phyloP scores from a whole-genome alignment of 306 rosid genomes.

The Bauhinia variegata region DNA sequence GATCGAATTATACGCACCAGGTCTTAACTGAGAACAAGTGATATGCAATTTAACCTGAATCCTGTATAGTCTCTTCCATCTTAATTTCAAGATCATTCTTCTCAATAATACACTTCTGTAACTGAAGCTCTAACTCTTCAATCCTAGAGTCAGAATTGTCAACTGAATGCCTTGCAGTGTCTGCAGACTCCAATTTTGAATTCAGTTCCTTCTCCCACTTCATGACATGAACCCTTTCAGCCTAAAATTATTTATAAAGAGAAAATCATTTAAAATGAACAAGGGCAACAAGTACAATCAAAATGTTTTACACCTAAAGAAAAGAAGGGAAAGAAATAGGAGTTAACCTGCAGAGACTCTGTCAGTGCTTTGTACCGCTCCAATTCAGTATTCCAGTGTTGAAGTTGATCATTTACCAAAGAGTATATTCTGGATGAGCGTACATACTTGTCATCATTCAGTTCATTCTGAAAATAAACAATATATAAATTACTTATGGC shows the following conservation, averaged over 20 bases:
- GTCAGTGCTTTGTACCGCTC: slow-evolving; percentile 62
- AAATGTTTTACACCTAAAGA: not conserved
- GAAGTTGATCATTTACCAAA: slow-evolving; percentile 85
- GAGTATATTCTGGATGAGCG: slow-evolving; percentile 68
- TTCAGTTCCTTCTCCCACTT: slow-evolving; percentile 84
- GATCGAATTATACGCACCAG: slow-evolving; percentile 33
- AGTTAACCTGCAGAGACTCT: slow-evolving; percentile 77
- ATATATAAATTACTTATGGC: not conserved
- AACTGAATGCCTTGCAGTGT: slow-evolving; percentile 58
- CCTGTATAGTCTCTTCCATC: slow-evolving; percentile 88
- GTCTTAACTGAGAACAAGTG: slow-evolving; percentile 36
- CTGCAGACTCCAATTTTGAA: slow-evolving; percentile 67
- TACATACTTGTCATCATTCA: slow-evolving; percentile 82
- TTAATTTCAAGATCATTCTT: slow-evolving; percentile 77
- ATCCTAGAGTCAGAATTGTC: slow-evolving; percentile 59
- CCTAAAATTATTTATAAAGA: slow-evolving; percentile 55
- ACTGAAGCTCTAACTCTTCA: slow-evolving; percentile 82
- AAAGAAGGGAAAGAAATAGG: slow-evolving; percentile 26
- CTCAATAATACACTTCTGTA: slow-evolving; percentile 68
- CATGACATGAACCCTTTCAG: slow-evolving; percentile 63
- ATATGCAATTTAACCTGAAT: slow-evolving; percentile 57
- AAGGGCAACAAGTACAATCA: slow-evolving; percentile 29
- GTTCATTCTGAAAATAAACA: slow-evolving; percentile 65
- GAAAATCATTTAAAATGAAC: slow-evolving; percentile 8
- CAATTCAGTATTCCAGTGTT: slow-evolving; percentile 83